These are phyloP conservation scores for Rutstroemia sp. DNA, from an alignment of 2,329 filamentous ascomycete species.

Conservation along the genomic window DNA sequence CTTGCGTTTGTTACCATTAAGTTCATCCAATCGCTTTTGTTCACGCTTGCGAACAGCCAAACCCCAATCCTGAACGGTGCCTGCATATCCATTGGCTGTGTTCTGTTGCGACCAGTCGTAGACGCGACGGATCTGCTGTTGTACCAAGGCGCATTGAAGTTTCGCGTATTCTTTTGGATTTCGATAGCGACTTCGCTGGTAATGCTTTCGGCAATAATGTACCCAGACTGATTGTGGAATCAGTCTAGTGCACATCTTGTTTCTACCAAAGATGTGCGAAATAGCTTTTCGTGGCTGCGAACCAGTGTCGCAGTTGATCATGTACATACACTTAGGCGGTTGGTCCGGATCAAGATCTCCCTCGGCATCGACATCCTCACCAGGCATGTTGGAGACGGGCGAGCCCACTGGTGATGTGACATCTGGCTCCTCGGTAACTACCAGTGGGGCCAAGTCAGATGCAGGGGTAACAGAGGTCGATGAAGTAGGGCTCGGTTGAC, in stretches of 20 bases:
- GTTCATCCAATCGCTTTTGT: conserved; percentile 45
- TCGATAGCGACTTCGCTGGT: conserved; percentile 69
- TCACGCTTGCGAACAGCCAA: conserved; percentile 59
- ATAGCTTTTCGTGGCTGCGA: conserved; percentile 66
- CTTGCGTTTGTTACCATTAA: conserved; percentile 23
- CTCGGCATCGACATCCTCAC: background rate
- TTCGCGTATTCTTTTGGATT: conserved; percentile 52
- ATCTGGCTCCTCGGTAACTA: conserved; percentile 21
- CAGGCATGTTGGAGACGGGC: background rate
- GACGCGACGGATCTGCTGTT: conserved; percentile 54
- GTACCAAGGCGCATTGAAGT: conserved; percentile 56
- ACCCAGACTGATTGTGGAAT: conserved; percentile 68
- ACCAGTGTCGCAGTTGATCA: conserved; percentile 49
- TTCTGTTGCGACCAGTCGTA: conserved; percentile 54
- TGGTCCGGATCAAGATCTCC: background rate
- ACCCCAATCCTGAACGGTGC: conserved; percentile 51
- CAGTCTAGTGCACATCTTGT: conserved; percentile 66
- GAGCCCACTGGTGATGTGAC: conserved; percentile 15
- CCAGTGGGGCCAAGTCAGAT: conserved; percentile 23
- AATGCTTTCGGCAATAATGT: conserved; percentile 73
- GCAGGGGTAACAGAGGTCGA: conserved; percentile 7
- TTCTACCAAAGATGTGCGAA: conserved; percentile 75
- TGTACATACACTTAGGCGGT: conserved; percentile 43
- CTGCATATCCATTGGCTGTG: conserved; percentile 29
- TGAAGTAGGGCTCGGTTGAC: background rate